Base-by-base conservation (phyloP, 352 stramenopile genomes). In the Phytophthora nicotianae region DNA sequence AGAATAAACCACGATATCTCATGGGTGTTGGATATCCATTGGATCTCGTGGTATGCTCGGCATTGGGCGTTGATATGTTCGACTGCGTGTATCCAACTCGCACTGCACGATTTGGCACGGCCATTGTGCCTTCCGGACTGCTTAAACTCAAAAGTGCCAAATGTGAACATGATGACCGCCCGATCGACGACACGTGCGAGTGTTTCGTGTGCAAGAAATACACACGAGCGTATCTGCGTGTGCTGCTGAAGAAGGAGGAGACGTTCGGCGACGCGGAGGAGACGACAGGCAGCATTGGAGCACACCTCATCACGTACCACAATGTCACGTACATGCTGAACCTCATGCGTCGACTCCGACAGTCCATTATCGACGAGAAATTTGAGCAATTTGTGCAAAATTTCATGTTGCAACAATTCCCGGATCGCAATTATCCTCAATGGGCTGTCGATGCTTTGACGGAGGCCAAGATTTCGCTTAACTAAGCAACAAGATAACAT, bases 11-110 rank as follows among this genome's bases (percentile, higher is more conserved):
- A 23, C 81, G 96, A 5, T 99, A 99, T 79, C 74, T 99, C 38
- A 99, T 99, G 97, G 97, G 97, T 33, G 96, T 99, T 5, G 97
- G 97, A 14, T 99, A 99, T 75, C 96, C 97, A 23, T 58, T 99
- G 5, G 96, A 99, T 73, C 84, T 99, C 16, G 95, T 99, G 2
- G 91, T 99, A 24, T 99, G 97, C 75, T 98, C 93, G 20, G 95
- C 92, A 5, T 73, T 99, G 5, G 97, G 97, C 23, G 96, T 98
- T 4, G 96, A 99, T 72, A 99, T 99, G 96, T 96, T 90, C 54
- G 97, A 99, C 83, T 99, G 96, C 73, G 96, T 99, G 8, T 99
- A 98, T 77, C 96, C 97, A 5, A 99, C 96, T 41, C 83, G 96
- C 32, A 99, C 96, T 24, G 97, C 93, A 29, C 72, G 97, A 19